Percentiles rank a stretch among this genome's conserved stretches.
Conservation (phyloP, 208 protist genomes). For the Angomonas ambiguus region DNA sequence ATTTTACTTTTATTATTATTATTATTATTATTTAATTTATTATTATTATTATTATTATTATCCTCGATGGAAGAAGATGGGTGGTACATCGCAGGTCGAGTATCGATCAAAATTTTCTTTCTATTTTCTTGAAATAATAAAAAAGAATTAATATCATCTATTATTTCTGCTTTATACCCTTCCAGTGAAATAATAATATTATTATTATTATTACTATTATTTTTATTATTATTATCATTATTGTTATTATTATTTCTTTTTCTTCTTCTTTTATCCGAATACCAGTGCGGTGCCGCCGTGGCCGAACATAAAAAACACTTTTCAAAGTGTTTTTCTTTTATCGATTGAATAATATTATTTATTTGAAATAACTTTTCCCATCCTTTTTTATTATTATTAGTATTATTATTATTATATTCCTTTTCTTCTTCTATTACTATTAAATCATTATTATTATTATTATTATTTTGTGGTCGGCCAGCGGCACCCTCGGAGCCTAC, state of each 20-base stretch:
- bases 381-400: background rate
- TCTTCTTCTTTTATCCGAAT: too few species aligned
- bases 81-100: too few species aligned
- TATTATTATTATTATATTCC: background rate
- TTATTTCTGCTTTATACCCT: too few species aligned
- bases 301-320: too few species aligned
- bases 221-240: background rate
- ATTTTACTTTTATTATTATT: too few species aligned
- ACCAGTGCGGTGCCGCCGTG: too few species aligned
- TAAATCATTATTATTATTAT: constrained; percentile 1
- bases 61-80: background rate
- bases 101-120: background rate
- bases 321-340: too few species aligned
- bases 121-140: background rate
- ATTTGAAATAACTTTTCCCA: too few species aligned
- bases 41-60: too few species aligned
- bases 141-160: constrained; percentile 6
- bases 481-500: too few species aligned
- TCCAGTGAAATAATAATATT: background rate
- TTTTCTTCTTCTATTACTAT: background rate
- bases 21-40: too few species aligned
- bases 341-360: too few species aligned
- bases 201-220: background rate
- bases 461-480: constrained; percentile 1
- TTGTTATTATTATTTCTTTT: background rate